Evolutionary conservation across 2,329 filamentous ascomycete genomes (phyloP), one percentile per base, ranked within the genome.

Genomic region (Orbilia ellipsospora): DNA sequence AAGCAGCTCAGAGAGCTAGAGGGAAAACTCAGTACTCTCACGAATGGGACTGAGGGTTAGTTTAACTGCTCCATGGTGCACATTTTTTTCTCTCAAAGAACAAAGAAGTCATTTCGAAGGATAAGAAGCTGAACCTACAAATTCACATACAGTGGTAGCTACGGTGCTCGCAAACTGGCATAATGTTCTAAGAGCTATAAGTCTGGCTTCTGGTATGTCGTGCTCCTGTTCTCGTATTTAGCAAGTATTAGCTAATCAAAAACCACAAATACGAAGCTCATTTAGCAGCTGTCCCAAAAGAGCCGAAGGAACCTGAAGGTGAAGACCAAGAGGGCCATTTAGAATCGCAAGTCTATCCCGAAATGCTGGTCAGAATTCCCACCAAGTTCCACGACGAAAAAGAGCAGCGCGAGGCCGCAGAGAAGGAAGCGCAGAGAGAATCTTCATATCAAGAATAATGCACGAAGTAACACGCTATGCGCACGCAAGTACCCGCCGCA

Each of bases 81-180:
- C 8, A 36, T 36, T 7, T 7, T 10, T 4, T 36, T 36, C 31
- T 6, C 13, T 48, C 4, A 12, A 3, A 48, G 13, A 48, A 4
- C 8, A 48, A 15, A 13, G 15, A 48, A 48, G 8, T n/a, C 8
- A 48, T n/a, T 6, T 12, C 16, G 44, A 48, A 48, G 13, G 16
- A 48, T 4, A n/a, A 48, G 10, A 18, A 7, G 44, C 31, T 36
- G 8, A 36, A 36, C 5, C 31, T 7, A 36, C 31, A 1, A 4
- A 36, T 13, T 13, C 16, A 18, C 16, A 12, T 23, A 12, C 18
- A 93, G 92, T 91, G 74, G 92, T 96, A 80, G 92, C 92, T 45
- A 87, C 90, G n/a, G 92, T 96, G 20, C 85, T 96, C 81, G 88
- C 90, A 63, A 96, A 95, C 82, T 96, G 92, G 92, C 90, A 94